Evolutionary conservation across 2,329 filamentous ascomycete genomes (phyloP).

Genomic region (Cercospora sp.): DNA sequence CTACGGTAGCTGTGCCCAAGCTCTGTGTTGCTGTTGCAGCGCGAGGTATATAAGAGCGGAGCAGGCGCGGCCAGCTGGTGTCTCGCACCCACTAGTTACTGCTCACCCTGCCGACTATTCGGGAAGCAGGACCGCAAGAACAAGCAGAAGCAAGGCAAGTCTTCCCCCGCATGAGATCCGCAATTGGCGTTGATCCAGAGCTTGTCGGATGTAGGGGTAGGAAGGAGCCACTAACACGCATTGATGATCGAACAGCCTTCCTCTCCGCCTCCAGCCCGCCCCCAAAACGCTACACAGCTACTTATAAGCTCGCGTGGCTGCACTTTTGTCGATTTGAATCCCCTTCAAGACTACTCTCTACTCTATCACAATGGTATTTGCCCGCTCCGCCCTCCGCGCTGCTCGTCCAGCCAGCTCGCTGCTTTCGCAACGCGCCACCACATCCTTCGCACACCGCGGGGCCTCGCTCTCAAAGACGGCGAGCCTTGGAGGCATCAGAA

Average conservation of each 20-base stretch:
- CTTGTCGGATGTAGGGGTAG: conserved; percentile 13
- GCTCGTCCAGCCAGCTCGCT: conserved; percentile 55
- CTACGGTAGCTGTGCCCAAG: conserved; percentile 3
- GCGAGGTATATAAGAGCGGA: conserved; percentile 14
- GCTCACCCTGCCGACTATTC: neutral
- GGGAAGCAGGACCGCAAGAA: neutral
- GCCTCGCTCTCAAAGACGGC: conserved; percentile 45
- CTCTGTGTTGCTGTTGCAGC: neutral
- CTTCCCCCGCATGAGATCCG: conserved; percentile 16
- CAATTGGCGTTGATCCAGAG: conserved; percentile 15
- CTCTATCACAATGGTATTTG: conserved; percentile 58
- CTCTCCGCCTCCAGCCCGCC: conserved; percentile 14
- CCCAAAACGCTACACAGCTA: conserved; percentile 12
- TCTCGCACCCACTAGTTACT: neutral
- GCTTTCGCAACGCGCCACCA: conserved; percentile 45
- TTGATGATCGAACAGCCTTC: conserved; percentile 18
- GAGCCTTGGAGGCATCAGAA: conserved; percentile 54
- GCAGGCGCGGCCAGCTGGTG: neutral
- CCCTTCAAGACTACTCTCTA: conserved; percentile 7
- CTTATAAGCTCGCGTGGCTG: conserved; percentile 15
- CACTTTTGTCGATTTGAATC: neutral
- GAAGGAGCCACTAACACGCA: conserved; percentile 14
- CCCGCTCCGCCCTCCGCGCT: conserved; percentile 61
- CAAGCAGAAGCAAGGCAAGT: conserved; percentile 13
- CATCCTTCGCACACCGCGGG: conserved; percentile 41